Evolutionary conservation across 164 flowering plant species (phyloP).

Genomic region (Malania oleifera): DNA sequence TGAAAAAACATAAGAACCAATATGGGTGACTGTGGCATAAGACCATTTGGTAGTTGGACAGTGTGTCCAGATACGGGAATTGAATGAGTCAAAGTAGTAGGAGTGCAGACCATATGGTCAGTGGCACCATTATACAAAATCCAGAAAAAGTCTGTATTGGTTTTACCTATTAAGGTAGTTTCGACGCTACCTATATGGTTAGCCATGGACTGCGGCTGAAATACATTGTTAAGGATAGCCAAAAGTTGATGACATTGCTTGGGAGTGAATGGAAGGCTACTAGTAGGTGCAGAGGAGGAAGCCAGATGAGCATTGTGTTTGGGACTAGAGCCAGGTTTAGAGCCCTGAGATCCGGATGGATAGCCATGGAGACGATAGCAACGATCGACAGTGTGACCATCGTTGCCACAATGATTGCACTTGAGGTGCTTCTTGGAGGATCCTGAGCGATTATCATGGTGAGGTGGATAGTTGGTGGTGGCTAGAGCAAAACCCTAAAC

Average conservation of each 20-base stretch:
- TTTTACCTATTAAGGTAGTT: no score
- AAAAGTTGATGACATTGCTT: slow-evolving; percentile 13
- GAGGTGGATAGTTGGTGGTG: no score
- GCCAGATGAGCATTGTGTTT: no score
- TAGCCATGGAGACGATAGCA: no score
- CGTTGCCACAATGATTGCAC: slow-evolving; percentile 16
- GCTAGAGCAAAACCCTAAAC: no score
- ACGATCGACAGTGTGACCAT: slow-evolving; percentile 18
- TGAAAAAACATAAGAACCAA: slow-evolving; percentile 5
- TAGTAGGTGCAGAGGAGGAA: slow-evolving; percentile 7
- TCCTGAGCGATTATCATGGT: no score
- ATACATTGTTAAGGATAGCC: slow-evolving; percentile 3
- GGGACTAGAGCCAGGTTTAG: no score
- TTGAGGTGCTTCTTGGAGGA: no score
- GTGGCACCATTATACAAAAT: slow-evolving; percentile 14
- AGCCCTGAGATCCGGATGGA: no score
- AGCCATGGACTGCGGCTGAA: neutral
- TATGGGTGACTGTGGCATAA: slow-evolving; percentile 11
- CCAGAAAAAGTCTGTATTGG: slow-evolving; percentile 11
- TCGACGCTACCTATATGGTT: slow-evolving; percentile 8
- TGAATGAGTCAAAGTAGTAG: no score
- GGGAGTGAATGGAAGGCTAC: slow-evolving; percentile 7
- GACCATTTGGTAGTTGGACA: slow-evolving; percentile 16
- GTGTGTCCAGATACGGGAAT: slow-evolving; percentile 4
- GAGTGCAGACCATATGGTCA: slow-evolving; percentile 14